These are phyloP conservation scores for Ogataea kodamae DNA, from an alignment of 805 yeast species.

Conservation along the genomic window DNA sequence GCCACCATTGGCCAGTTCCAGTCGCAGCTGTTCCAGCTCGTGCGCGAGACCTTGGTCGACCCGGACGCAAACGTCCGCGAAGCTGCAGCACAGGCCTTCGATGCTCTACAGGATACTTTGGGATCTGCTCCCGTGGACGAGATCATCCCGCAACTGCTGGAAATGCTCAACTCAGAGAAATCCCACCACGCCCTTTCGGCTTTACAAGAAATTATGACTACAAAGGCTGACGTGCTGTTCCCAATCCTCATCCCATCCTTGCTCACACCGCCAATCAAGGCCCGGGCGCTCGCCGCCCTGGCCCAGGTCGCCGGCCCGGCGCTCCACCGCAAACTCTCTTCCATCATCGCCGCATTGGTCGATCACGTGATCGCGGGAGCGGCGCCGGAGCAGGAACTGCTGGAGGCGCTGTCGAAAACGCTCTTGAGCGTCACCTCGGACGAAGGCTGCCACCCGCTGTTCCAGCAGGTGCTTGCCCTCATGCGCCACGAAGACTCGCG, in stretches of 20 bases:
- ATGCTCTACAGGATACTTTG: slow-evolving; percentile 73
- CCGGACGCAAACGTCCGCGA: slow-evolving; percentile 70
- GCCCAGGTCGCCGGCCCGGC: slow-evolving; percentile 90
- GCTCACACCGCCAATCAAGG: slow-evolving; percentile 79
- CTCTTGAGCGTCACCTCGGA: slow-evolving; percentile 68
- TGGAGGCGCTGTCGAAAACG: slow-evolving; percentile 62
- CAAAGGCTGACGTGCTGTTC: slow-evolving; percentile 87
- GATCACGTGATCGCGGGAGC: slow-evolving; percentile 45
- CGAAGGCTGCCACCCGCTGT: slow-evolving; percentile 78
- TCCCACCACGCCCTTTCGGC: slow-evolving; percentile 82
- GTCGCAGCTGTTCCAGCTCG: slow-evolving; percentile 64
- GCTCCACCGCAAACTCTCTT: slow-evolving; percentile 64
- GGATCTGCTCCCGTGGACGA: slow-evolving; percentile 88
- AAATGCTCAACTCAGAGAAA: slow-evolving; percentile 50
- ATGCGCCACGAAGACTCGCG: slow-evolving; percentile 71
- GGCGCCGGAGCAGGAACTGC: slow-evolving; percentile 39
- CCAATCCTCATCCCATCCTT: slow-evolving; percentile 88
- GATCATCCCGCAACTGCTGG: slow-evolving; percentile 77
- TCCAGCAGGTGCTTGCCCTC: slow-evolving; percentile 74
- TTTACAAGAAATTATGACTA: slow-evolving; percentile 85
- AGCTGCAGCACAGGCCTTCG: slow-evolving; percentile 90
- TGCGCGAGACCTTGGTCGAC: slow-evolving; percentile 78
- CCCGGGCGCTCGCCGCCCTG: slow-evolving; percentile 80
- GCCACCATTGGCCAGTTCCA: slow-evolving; percentile 64
- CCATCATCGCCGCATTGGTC: slow-evolving; percentile 72